Percentiles rank a stretch among this genome's conserved stretches.
phyloP scores from a whole-genome alignment of 2,329 filamentous ascomycete species.

The Aspergillus eucalypticola region DNA sequence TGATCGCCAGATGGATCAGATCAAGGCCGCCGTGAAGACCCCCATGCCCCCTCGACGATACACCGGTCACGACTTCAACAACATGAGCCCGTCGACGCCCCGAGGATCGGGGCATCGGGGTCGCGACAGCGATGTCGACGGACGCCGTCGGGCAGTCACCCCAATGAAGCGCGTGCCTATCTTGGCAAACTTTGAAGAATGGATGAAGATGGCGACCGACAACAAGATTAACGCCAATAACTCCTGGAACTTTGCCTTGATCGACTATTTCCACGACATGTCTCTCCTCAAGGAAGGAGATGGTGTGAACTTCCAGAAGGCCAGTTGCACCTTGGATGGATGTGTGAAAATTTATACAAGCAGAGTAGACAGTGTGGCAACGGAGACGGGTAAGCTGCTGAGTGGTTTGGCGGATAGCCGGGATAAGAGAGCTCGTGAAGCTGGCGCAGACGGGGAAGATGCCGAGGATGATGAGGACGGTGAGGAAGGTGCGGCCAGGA shows the following conservation, averaged over 20 bases:
- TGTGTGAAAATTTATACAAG: constrained; percentile 99
- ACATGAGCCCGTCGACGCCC: constrained; percentile 54
- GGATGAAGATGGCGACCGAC: constrained; percentile 99
- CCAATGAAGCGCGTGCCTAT: constrained; percentile 96
- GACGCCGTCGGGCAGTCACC: constrained; percentile 73
- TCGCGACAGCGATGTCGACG: constrained; percentile 54
- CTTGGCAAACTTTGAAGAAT: constrained; percentile 97
- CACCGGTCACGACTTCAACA: constrained; percentile 32
- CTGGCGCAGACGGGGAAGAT: constrained; percentile 62
- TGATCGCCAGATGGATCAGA: constrained; percentile 87
- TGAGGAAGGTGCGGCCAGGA: constrained; percentile 51
- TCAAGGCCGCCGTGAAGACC: constrained; percentile 69
- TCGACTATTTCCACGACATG: constrained; percentile 99
- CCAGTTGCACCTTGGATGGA: constrained; percentile 93
- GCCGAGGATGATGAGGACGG: constrained; percentile 63
- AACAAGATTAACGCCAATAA: constrained; percentile 99
- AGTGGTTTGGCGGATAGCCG: constrained; percentile 81
- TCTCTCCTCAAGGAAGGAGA: constrained; percentile 93
- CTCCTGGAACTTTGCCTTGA: constrained; percentile 99
- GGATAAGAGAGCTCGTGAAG: constrained; percentile 68
- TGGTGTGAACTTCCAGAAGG: constrained; percentile 97
- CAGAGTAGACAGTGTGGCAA: constrained; percentile 95
- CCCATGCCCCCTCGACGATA: constrained; percentile 44
- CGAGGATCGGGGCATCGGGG: constrained; percentile 37
- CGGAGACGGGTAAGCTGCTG: constrained; percentile 90